Conservation (phyloP, 2,329 filamentous ascomycete species). For the Pseudogymnoascus sp. region DNA sequence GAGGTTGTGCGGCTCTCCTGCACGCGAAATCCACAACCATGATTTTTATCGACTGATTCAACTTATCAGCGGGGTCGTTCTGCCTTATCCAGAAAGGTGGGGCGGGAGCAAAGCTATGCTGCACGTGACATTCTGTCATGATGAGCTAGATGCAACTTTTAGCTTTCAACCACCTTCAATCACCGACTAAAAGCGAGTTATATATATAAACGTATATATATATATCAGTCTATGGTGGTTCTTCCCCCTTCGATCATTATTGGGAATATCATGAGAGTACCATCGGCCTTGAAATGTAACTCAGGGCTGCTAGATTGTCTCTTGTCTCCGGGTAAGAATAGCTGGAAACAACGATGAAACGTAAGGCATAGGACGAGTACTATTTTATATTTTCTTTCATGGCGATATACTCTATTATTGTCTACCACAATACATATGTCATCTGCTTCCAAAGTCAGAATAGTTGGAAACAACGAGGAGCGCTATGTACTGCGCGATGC, state of each 20-base stretch:
- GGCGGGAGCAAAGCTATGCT: not conserved
- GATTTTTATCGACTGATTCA: not conserved
- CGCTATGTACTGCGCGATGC: no score
- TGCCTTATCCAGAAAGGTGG: slow-evolving; percentile 6
- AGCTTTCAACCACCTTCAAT: not conserved
- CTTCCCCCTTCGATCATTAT: not conserved
- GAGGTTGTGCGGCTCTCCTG: slow-evolving; percentile 7
- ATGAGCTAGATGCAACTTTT: not conserved
- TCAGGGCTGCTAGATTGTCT: no score
- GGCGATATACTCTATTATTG: no score
- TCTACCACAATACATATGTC: no score
- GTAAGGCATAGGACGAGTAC: no score
- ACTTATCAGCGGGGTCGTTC: slow-evolving; percentile 8
- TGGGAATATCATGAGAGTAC: not conserved
- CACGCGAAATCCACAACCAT: slow-evolving; percentile 7
- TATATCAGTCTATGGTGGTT: not conserved
- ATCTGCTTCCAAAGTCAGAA: no score
- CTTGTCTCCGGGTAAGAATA: no score
- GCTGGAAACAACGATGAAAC: no score
- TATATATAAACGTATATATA: not conserved
- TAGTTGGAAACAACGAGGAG: no score
- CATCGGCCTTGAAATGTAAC: not conserved
- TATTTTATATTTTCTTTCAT: no score
- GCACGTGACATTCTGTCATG: slow-evolving; percentile 1
- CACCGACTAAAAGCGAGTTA: no score